These are phyloP conservation scores for Annona squamosa DNA, from an alignment of 164 flowering plant species.

Conservation along the genomic window DNA sequence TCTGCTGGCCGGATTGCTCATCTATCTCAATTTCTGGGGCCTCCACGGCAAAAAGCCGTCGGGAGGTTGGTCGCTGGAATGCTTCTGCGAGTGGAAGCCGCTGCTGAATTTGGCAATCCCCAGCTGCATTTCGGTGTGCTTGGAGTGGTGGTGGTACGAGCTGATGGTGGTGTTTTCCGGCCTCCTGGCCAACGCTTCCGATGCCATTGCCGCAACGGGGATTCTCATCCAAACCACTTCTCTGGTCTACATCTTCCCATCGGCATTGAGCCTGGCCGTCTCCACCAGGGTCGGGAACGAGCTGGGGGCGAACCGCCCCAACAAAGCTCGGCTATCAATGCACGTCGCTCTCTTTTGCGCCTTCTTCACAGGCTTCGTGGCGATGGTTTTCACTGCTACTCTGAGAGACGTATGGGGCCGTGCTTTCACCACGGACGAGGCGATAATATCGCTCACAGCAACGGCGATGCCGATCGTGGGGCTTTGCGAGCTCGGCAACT, in stretches of 20 bases:
- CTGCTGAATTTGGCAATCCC: slow-evolving; percentile 44
- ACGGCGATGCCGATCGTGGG: slow-evolving; percentile 49
- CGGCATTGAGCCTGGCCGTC: slow-evolving; percentile 38
- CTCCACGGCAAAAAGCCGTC: slow-evolving; percentile 20
- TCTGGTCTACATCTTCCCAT: slow-evolving; percentile 53
- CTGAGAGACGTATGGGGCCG: slow-evolving; percentile 44
- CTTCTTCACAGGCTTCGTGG: slow-evolving; percentile 24
- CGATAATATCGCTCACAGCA: slow-evolving; percentile 30
- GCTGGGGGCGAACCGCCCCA: slow-evolving; percentile 44
- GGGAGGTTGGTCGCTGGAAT: slow-evolving; percentile 30
- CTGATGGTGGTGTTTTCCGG: slow-evolving; percentile 55
- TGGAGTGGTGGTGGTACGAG: slow-evolving; percentile 86
- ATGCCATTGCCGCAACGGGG: slow-evolving; percentile 47
- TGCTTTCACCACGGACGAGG: slow-evolving; percentile 35
- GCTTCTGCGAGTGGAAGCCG: slow-evolving; percentile 30
- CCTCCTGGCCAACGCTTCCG: slow-evolving; percentile 27
- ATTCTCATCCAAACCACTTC: slow-evolving; percentile 54
- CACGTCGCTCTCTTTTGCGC: slow-evolving; percentile 30
- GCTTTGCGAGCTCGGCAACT: slow-evolving; percentile 62
- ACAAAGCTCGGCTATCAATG: slow-evolving; percentile 31
- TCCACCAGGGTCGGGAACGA: slow-evolving; percentile 57
- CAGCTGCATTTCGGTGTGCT: slow-evolving; percentile 54
- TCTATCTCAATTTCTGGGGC: slow-evolving; percentile 28
- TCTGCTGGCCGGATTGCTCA: slow-evolving; percentile 15
- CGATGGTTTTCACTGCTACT: slow-evolving; percentile 29